phyloP scores from a whole-genome alignment of 1,284 basidiomycete species.

The Cryptococcus neoformans region DNA sequence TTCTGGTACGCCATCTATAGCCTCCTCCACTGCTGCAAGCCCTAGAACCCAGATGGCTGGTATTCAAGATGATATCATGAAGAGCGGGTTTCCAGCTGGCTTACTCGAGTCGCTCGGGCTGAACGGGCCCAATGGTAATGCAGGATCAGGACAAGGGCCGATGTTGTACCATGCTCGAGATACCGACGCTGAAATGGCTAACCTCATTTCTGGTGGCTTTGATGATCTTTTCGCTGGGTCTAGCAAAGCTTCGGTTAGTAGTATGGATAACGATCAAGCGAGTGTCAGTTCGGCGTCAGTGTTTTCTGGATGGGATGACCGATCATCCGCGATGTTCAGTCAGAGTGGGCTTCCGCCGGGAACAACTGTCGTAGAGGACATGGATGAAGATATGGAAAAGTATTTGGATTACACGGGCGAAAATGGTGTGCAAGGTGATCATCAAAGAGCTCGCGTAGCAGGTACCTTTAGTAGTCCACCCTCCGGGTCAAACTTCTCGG shows the following conservation, averaged over 20 bases:
- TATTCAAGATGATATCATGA: not conserved
- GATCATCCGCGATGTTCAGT: conserved; percentile 33
- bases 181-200: conserved; percentile 29
- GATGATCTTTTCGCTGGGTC: conserved; percentile 29
- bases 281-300: conserved; percentile 16
- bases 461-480: not conserved
- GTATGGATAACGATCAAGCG: not conserved
- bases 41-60: conserved; percentile 12
- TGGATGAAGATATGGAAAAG: conserved; percentile 7
- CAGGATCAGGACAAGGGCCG: conserved; percentile 6
- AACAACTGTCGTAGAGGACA: not conserved
- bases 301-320: conserved; percentile 28
- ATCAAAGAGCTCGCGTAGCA: too few species aligned
- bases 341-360: conserved; percentile 36
- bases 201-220: conserved; percentile 25
- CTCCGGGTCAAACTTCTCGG: conserved; percentile 8
- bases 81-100: too few species aligned
- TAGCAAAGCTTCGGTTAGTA: not conserved
- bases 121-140: conserved; percentile 1
- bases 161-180: conserved; percentile 16
- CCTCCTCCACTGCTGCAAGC: conserved; percentile 21
- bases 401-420: conserved; percentile 40
- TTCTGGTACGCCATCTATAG: conserved; percentile 13
- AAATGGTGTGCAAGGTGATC: not conserved
- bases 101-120: not conserved